Conservation (phyloP, 2,329 filamentous ascomycete species). For the Pochonia chlamydosporia region DNA sequence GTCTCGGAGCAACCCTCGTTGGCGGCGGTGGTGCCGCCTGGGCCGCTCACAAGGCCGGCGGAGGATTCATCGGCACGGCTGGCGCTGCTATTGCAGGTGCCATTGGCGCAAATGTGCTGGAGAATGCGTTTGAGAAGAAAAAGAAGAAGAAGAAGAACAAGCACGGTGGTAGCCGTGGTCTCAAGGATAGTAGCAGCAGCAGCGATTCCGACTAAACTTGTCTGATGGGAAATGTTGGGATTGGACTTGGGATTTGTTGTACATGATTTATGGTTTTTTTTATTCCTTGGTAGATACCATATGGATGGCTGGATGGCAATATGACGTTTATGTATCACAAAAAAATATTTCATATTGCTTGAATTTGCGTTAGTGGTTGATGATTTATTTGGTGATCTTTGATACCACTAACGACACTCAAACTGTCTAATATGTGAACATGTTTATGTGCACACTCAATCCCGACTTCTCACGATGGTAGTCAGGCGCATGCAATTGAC, state of each 20-base stretch:
- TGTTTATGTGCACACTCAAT: too few species aligned
- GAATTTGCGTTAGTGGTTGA: too few species aligned
- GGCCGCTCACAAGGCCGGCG: slow-evolving; percentile 47
- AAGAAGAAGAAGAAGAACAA: slow-evolving; percentile 31
- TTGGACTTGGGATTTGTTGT: background rate
- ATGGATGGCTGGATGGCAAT: background rate
- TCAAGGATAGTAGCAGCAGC: slow-evolving; percentile 17
- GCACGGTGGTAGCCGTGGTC: slow-evolving; percentile 13
- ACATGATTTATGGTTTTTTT: background rate
- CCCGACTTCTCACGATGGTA: too few species aligned
- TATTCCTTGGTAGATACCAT: background rate
- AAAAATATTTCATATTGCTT: too few species aligned
- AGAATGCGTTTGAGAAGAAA: slow-evolving; percentile 33
- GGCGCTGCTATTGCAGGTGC: slow-evolving; percentile 47
- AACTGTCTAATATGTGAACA: too few species aligned
- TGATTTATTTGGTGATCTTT: too few species aligned
- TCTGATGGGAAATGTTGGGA: background rate
- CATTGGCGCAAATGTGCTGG: slow-evolving; percentile 47
- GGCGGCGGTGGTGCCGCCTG: slow-evolving; percentile 50
- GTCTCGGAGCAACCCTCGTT: slow-evolving; percentile 47
- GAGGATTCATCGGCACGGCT: slow-evolving; percentile 44
- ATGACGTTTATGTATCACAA: background rate
- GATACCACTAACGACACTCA: too few species aligned
- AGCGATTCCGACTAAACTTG: slow-evolving; percentile 22
- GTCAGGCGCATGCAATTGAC: too few species aligned